These are phyloP conservation scores for Cladosporium velox DNA, from an alignment of 2,329 filamentous ascomycete genomes.

Conservation along the genomic window DNA sequence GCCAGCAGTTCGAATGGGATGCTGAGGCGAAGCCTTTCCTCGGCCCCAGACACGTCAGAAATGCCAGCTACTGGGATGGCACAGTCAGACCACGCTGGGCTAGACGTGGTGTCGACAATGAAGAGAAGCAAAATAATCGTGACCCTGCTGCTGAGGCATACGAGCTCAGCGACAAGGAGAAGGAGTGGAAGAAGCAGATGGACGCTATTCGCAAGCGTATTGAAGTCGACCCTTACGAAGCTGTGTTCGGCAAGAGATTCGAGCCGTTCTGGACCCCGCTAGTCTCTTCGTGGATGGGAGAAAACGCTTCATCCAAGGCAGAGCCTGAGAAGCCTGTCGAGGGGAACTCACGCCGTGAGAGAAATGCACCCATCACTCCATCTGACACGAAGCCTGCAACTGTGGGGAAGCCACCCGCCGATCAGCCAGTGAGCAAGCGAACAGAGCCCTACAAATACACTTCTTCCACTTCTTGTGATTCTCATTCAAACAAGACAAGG, in stretches of 20 bases:
- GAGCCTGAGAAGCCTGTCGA: slow-evolving; percentile 9
- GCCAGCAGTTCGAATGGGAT: slow-evolving; percentile 37
- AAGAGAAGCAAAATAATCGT: slow-evolving; percentile 20
- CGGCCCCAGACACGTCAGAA: slow-evolving; percentile 33
- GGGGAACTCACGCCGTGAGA: background rate
- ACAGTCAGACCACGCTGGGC: slow-evolving; percentile 23
- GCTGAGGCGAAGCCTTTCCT: slow-evolving; percentile 8
- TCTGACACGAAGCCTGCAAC: background rate
- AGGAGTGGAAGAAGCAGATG: slow-evolving; percentile 39
- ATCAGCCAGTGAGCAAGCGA: slow-evolving; percentile 21
- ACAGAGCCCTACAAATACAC: slow-evolving; percentile 31
- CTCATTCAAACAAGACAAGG: slow-evolving; percentile 34
- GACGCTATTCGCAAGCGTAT: slow-evolving; percentile 38
- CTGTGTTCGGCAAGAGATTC: slow-evolving; percentile 45
- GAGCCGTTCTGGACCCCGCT: slow-evolving; percentile 39
- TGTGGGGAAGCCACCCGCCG: background rate
- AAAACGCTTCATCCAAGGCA: slow-evolving; percentile 28
- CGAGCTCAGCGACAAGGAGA: slow-evolving; percentile 32
- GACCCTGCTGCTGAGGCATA: slow-evolving; percentile 22
- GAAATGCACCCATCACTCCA: background rate
- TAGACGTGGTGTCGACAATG: slow-evolving; percentile 19
- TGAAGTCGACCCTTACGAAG: slow-evolving; percentile 46
- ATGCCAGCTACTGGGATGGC: slow-evolving; percentile 32
- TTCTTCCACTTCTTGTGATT: slow-evolving; percentile 36
- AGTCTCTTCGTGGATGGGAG: slow-evolving; percentile 33